Conservation (phyloP, 441 rosid species). For the Melastoma candidum region DNA sequence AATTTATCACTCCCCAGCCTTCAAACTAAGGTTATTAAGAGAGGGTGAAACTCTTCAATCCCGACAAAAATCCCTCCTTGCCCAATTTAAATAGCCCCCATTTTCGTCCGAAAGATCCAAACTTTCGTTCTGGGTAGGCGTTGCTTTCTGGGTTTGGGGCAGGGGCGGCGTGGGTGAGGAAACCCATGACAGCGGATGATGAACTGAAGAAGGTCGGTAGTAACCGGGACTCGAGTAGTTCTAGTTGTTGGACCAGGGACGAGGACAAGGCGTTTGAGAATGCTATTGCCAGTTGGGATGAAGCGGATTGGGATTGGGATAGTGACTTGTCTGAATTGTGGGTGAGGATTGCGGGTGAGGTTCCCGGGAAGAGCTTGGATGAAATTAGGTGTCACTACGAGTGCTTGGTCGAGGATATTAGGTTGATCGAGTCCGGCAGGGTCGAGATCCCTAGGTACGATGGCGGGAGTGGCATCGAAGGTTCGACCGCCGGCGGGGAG, state of each 20-base stretch:
- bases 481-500: constrained; percentile 28
- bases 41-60: too few species aligned
- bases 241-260: constrained; percentile 48
- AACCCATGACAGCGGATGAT: too few species aligned
- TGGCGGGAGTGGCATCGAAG: constrained; percentile 33
- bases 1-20: too few species aligned
- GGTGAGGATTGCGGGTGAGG: constrained; percentile 51
- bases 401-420: constrained; percentile 49
- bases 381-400: constrained; percentile 55
- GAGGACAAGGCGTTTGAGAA: constrained; percentile 73
- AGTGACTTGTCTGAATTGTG: constrained; percentile 41
- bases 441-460: constrained; percentile 47
- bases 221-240: too few species aligned
- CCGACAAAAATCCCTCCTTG: too few species aligned
- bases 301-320: constrained; percentile 27
- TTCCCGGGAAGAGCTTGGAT: constrained; percentile 44
- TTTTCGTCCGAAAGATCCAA: too few species aligned
- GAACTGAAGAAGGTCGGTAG: too few species aligned
- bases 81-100: too few species aligned
- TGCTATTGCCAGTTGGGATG: constrained; percentile 34
- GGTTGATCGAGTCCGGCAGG: constrained; percentile 57
- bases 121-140: too few species aligned
- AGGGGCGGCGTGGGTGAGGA: too few species aligned
- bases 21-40: too few species aligned
- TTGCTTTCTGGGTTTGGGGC: too few species aligned